A percentile compares a stretch with the other conserved stretches of the same genome.
These are phyloP conservation scores for Taxawa tesnikishii DNA, from an alignment of 2,329 filamentous ascomycete genomes.

Conservation along the genomic window DNA sequence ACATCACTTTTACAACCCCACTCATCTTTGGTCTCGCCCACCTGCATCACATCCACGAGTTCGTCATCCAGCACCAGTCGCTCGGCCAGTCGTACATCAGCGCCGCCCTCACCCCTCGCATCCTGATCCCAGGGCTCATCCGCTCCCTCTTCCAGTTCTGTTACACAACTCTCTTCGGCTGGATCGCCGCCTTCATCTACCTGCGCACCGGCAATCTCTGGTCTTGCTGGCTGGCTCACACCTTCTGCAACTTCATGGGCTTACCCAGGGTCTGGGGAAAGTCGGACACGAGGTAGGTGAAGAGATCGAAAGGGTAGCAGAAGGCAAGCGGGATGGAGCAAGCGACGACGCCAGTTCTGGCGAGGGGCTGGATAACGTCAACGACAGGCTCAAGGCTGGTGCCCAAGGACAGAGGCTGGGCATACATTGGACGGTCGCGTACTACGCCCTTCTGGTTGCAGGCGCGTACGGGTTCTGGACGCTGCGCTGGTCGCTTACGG, in stretches of 20 bases:
- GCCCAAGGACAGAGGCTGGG: slow-evolving; percentile 20
- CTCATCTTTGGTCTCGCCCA: slow-evolving; percentile 89
- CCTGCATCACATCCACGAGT: slow-evolving; percentile 93
- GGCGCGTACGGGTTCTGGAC: slow-evolving; percentile 63
- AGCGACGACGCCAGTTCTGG: slow-evolving; percentile 6
- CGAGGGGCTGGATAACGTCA: slow-evolving; percentile 24
- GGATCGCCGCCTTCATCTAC: slow-evolving; percentile 82
- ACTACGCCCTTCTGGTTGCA: slow-evolving; percentile 63
- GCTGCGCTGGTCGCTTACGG: slow-evolving; percentile 60
- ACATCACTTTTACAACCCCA: slow-evolving; percentile 69
- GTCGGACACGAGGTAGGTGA: slow-evolving; percentile 42
- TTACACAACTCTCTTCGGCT: slow-evolving; percentile 89
- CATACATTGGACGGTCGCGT: slow-evolving; percentile 58
- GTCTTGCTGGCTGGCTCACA: slow-evolving; percentile 64
- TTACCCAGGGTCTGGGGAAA: slow-evolving; percentile 76
- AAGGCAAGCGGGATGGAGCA: slow-evolving; percentile 15
- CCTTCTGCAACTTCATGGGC: slow-evolving; percentile 88
- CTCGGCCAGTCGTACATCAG: slow-evolving; percentile 30
- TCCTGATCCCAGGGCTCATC: slow-evolving; percentile 33
- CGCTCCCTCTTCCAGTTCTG: slow-evolving; percentile 72
- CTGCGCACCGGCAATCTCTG: slow-evolving; percentile 72
- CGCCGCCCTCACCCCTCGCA: slow-evolving; percentile 21
- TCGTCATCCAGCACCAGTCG: slow-evolving; percentile 67
- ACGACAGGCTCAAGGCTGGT: slow-evolving; percentile 10
- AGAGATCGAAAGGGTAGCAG: slow-evolving; percentile 12